phyloP scores from a whole-genome alignment of 805 yeast genomes.

The Cyberlindnera veronae region DNA sequence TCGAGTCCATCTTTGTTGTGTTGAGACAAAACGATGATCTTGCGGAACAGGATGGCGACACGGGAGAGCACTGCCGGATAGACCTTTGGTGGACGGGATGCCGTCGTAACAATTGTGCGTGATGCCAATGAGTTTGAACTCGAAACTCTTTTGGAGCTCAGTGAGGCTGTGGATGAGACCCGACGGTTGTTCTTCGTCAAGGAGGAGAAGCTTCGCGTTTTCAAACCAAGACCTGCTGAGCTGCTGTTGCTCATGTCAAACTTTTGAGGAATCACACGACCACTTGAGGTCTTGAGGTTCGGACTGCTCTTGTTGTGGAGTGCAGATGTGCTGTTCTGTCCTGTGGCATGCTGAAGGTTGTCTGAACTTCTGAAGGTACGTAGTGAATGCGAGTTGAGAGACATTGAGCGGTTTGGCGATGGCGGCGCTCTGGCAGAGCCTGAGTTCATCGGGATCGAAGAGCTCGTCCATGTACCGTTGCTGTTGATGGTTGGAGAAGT shows the following conservation, averaged over 20 bases:
- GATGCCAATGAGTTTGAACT: constrained; percentile 23
- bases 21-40: constrained; percentile 65
- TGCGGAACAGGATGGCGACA: constrained; percentile 77
- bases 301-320: too few relatives aligned
- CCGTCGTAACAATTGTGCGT: constrained; percentile 46
- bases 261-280: constrained; percentile 46
- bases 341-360: constrained; percentile 17
- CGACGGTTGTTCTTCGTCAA: constrained; percentile 26
- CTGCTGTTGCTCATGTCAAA: constrained; percentile 31
- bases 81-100: constrained; percentile 55
- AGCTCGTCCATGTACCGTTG: constrained; percentile 8
- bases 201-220: constrained; percentile 46
- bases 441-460: constrained; percentile 1
- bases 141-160: constrained; percentile 24
- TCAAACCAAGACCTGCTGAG: constrained; percentile 35
- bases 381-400: constrained; percentile 32
- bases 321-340: too few relatives aligned
- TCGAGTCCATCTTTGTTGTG: constrained; percentile 87
- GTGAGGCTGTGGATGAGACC: constrained; percentile 24
- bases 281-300: constrained; percentile 36
- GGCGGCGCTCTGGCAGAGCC: constrained; percentile 12
- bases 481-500: constrained; percentile 22
- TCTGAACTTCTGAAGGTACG: constrained; percentile 30
- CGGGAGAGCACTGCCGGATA: constrained; percentile 87
- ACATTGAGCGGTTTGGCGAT: constrained; percentile 32